A percentile compares a stretch with the other conserved stretches of the same genome.
Evolutionary conservation across 805 yeast species (phyloP).

Genomic region (Teunomyces barrocoloradensis): DNA sequence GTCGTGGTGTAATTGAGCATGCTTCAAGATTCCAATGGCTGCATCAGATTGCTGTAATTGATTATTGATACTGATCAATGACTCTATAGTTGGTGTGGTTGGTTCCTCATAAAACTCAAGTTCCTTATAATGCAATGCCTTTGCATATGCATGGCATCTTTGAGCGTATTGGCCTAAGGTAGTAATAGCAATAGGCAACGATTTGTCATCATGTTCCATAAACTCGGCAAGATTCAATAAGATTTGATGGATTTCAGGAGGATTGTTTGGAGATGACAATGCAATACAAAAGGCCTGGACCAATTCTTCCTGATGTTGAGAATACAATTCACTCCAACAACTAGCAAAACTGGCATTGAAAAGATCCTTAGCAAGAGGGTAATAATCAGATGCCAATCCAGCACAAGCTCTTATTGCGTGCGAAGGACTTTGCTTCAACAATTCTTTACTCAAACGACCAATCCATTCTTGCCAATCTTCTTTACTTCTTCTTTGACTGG

Average conservation of each 20-base stretch:
- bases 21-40: conserved; percentile 92
- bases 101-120: conserved; percentile 93
- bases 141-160: conserved; percentile 95
- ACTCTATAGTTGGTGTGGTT: conserved; percentile 85
- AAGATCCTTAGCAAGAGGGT: conserved; percentile 83
- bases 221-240: conserved; percentile 88
- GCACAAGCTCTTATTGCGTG: conserved; percentile 94
- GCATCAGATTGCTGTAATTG: conserved; percentile 97
- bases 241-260: conserved; percentile 93
- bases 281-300: conserved; percentile 85
- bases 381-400: conserved; percentile 78
- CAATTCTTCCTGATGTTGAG: conserved; percentile 85
- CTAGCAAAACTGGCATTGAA: conserved; percentile 94
- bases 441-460: conserved; percentile 76
- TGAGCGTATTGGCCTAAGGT: conserved; percentile 91
- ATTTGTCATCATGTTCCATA: conserved; percentile 96
- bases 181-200: conserved; percentile 86
- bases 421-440: conserved; percentile 89
- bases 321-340: conserved; percentile 90
- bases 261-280: conserved; percentile 82
- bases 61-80: conserved; percentile 87
- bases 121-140: conserved; percentile 94
- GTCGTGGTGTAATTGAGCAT: conserved; percentile 88
- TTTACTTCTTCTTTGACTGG: conserved; percentile 79
- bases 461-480: conserved; percentile 99